Base-by-base conservation (phyloP, 1,139 yeast genomes). In the Protomyces inundatus region DNA sequence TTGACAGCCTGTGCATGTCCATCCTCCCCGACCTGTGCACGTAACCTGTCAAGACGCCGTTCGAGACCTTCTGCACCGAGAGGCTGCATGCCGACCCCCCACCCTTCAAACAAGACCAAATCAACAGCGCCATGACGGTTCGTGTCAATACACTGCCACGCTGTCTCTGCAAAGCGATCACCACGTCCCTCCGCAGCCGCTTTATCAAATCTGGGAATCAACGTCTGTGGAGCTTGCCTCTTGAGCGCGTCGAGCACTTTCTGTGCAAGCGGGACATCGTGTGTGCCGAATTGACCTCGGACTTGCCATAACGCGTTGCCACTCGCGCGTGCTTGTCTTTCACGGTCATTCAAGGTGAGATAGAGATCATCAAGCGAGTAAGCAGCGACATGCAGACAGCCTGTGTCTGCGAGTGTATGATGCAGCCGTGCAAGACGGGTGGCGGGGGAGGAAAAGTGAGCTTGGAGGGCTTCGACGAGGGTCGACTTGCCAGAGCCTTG, bases 401-500 rank as follows among this genome's bases (percentile, higher is more conserved):
- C 81, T 61, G 77, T 79, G 9, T 14, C 30, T 2, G 23, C 5
- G 35, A 85, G 73, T 53, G 76, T 71, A 0, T 69, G 67, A 4
- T 78, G 74, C 5, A 88, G 74, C 23, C 48, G 48, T 16, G n/a
- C 16, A 30, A 42, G 48, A n/a, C 9, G 16, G n/a, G 48, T 42
- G 32, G 23, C 9, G 48, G 48, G 48, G 9, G 30, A 6, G 6
- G 48, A n/a, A 16, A 42, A 42, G 32, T 40, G 78, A 74, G 1
- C 75, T 72, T 0, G 91, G 82, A 12, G 36, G 0, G 12, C 40
- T 12, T 23, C 32, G 30, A 52, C 56, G 40, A 87, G 78, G 64
- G 83, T 88, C 2, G 96, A 83, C 74, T 91, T 91, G 0, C 98
- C 98, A 1, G 95, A 86, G 0, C 98, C 98, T 73, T 91, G 98